Base-by-base conservation (phyloP, 768 basidiomycete species). In the Podaxis sp. region DNA sequence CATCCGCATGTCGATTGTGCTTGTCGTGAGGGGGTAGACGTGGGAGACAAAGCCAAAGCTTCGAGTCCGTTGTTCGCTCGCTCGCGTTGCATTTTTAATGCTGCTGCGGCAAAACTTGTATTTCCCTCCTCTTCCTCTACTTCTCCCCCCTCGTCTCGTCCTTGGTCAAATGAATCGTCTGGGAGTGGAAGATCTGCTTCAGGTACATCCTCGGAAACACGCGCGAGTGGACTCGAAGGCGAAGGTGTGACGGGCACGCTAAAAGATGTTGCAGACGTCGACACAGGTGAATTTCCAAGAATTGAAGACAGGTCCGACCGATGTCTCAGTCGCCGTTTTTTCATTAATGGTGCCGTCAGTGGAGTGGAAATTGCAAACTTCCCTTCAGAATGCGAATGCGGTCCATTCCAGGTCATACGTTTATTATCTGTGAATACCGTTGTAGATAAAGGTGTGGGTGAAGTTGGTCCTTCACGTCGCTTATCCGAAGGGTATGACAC, bases 331-430 rank as follows among this genome's bases (percentile, higher is more conserved):
- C 79, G 70, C 47, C 79, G 75, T 62, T 72, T 79, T 28, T 77
- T 63, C 16, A 79, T 66, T 36, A 27, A 18, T 18, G 37, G 32
- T 7, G 76, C 76, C 40, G 73, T 73, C 10, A 79, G 74, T 2
- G 84, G 79, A 62, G 80, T 77, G 13, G 80, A 28, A 7, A 77
- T 27, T 25, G 18, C 25, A 4, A 23, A 47, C 21, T 21, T 25
- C 11, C 47, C 47, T 13, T 21, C 47, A 48, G 23, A 23, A 61
- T 87, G 86, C 1, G 86, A 82, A 27, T 55, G 46, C 23, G 63
- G 51, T 9, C 88, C 89, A 59, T 83, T 91, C 90, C 90, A 93
- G 0, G 89, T 90, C 13, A 84, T 80, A 14, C 89, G 82, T 66
- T 91, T 91, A 66, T 74, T 65, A 58, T 75, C 65, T 44, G 62